Base-by-base conservation (phyloP, 345 rosid genomes). In the Brassica carinata region DNA sequence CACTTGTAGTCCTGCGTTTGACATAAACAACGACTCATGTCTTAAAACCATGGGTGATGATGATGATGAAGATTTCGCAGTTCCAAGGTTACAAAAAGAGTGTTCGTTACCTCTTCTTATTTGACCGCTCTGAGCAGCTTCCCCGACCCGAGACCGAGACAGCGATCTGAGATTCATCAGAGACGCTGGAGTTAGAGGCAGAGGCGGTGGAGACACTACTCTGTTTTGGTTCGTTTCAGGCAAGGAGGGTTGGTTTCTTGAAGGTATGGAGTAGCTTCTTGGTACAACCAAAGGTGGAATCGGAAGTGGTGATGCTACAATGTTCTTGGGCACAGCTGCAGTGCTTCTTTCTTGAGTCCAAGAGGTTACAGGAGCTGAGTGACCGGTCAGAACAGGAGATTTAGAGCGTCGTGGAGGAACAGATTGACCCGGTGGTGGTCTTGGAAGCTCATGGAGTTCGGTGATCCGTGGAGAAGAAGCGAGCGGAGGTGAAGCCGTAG, bases 401-500 rank as follows among this genome's bases (percentile, higher is more conserved):
- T 91, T 94, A 10, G 87, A 78, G 4, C 92, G 81, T 77, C 87
- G 88, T 72, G 77, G 84, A 5, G 85, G 80, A 75, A 79, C 77
- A 40, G 2, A 34, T 18, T 72, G 81, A 63, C 80, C 85, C 0
- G 99, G 98, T 23, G 26, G 26, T 23, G 99, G 98, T 86, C 95
- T 85, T 9, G 98, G 98, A 81, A 96, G 99, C 82, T 91, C 94
- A 72, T 96, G 99, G 63, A 96, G 97, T 83, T 96, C 98, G 48
- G 87, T 91, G 82, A 91, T 87, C 73, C 89, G 88, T 43, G 97
- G 98, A 63, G 98, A 92, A 90, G 93, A 81, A 58, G 89, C 62
- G 78, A 87, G 33, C 76, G 99, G 98, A 31, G 99, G 99, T 68
- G 97, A 96, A 45, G 96, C 90, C 48, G 83, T 83, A 14, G 97